Conservation (phyloP, 2,329 filamentous ascomycete genomes). For the Cytospora schulzeri region DNA sequence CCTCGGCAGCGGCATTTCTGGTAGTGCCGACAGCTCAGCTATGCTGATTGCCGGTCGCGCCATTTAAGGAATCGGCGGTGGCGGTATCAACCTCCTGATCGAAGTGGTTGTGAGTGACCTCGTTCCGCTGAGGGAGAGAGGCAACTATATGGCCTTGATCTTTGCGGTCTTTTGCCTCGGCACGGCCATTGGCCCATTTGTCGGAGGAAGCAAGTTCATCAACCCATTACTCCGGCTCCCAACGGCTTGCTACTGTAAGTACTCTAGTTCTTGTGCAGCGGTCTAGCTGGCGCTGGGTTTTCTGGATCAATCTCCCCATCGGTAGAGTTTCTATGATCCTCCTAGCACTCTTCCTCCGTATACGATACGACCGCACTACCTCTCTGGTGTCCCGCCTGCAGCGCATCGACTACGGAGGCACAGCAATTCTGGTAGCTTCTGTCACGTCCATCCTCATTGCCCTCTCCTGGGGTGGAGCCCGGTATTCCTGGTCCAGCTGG, state of each 20-base stretch:
- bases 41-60: constrained; percentile 43
- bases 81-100: neutral
- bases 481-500: neutral
- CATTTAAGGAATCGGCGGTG: constrained; percentile 42
- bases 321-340: constrained; percentile 32
- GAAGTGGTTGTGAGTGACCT: neutral
- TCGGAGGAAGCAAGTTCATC: constrained; percentile 11
- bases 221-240: too few species aligned
- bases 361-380: constrained; percentile 21
- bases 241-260: too few species aligned
- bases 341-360: constrained; percentile 34
- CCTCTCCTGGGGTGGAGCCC: neutral
- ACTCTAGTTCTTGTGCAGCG: constrained; percentile 31
- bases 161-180: constrained; percentile 38
- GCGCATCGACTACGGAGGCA: constrained; percentile 17
- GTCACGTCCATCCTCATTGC: constrained; percentile 2
- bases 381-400: neutral
- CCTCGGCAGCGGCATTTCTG: constrained; percentile 47
- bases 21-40: constrained; percentile 39
- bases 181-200: neutral
- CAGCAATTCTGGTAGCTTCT: neutral
- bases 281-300: constrained; percentile 38
- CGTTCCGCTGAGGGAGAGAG: neutral
- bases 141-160: constrained; percentile 32
- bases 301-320: constrained; percentile 38